These are phyloP conservation scores for Styphnolobium japonicum DNA, from an alignment of 306 rosid species.

Conservation along the genomic window DNA sequence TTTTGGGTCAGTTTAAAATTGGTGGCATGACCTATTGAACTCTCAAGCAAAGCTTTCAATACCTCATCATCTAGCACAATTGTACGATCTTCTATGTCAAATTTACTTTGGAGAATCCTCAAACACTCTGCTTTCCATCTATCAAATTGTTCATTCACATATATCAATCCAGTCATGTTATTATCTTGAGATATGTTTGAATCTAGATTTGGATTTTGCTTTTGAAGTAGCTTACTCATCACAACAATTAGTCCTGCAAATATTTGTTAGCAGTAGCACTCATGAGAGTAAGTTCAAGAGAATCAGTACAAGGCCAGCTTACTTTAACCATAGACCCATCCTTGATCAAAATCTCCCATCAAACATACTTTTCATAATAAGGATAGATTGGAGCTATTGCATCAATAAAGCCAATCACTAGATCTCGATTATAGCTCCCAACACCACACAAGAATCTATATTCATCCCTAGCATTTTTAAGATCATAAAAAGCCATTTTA, in stretches of 20 bases:
- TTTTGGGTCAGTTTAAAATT: conserved; percentile 47
- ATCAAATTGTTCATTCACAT: conserved; percentile 49
- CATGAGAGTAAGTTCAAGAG: conserved; percentile 46
- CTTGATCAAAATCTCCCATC: conserved; percentile 50
- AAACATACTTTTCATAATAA: conserved; percentile 54
- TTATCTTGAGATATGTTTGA: conserved; percentile 32
- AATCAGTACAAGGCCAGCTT: conserved; percentile 54
- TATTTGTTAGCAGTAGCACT: conserved; percentile 54
- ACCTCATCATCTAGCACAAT: conserved; percentile 41
- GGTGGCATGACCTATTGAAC: conserved; percentile 36
- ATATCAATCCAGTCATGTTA: conserved; percentile 38
- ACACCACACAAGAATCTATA: conserved; percentile 57
- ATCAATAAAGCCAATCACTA: conserved; percentile 51
- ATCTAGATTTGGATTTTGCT: conserved; percentile 46
- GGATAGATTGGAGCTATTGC: conserved; percentile 59
- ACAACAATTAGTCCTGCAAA: conserved; percentile 47
- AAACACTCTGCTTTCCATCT: conserved; percentile 66
- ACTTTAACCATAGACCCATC: conserved; percentile 52
- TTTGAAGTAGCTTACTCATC: conserved; percentile 59
- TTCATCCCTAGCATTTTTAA: conserved; percentile 61
- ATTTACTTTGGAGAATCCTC: conserved; percentile 40
- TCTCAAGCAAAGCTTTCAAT: conserved; percentile 42
- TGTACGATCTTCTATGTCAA: conserved; percentile 18
- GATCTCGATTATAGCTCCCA: conserved; percentile 48
- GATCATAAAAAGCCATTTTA: conserved; percentile 58